These are phyloP conservation scores for Aspergillus steynii DNA, from an alignment of 495 filamentous ascomycete species.

Conservation along the genomic window DNA sequence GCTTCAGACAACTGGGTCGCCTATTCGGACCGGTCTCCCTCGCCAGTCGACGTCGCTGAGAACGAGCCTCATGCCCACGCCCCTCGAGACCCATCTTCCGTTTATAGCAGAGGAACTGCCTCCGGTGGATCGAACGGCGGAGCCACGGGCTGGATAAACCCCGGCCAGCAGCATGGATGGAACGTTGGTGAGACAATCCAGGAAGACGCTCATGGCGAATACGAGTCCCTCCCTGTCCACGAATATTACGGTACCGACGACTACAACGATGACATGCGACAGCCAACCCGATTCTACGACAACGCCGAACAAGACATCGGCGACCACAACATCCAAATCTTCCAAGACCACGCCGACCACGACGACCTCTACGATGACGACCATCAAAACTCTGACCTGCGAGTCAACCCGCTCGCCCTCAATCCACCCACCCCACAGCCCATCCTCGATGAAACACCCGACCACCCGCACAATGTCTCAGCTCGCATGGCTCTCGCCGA, in stretches of 20 bases:
- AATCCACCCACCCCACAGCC: conserved; percentile 56
- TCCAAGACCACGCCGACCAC: conserved; percentile 49
- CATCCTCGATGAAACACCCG: conserved; percentile 19
- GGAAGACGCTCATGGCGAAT: conserved; percentile 42
- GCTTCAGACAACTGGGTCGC: conserved; percentile 61
- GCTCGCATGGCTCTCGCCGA: conserved; percentile 34
- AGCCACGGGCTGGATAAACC: background rate
- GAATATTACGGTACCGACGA: conserved; percentile 42
- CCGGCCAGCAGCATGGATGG: conserved; percentile 33
- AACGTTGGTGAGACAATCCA: conserved; percentile 32
- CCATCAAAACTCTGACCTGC: conserved; percentile 20
- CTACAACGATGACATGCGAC: conserved; percentile 17
- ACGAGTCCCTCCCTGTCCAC: conserved; percentile 40
- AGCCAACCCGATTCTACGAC: conserved; percentile 26
- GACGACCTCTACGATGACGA: conserved; percentile 43
- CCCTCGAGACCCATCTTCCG: conserved; percentile 44
- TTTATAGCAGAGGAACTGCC: conserved; percentile 43
- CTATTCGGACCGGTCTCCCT: conserved; percentile 56
- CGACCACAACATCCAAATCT: conserved; percentile 41
- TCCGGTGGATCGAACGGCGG: conserved; percentile 36
- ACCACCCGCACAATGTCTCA: conserved; percentile 19
- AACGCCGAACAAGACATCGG: conserved; percentile 40
- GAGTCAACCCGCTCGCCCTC: conserved; percentile 51
- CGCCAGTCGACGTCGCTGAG: conserved; percentile 32
- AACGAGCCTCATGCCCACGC: conserved; percentile 33